Base-by-base conservation (phyloP, 805 yeast species). In the Suhomyces pyralidae region DNA sequence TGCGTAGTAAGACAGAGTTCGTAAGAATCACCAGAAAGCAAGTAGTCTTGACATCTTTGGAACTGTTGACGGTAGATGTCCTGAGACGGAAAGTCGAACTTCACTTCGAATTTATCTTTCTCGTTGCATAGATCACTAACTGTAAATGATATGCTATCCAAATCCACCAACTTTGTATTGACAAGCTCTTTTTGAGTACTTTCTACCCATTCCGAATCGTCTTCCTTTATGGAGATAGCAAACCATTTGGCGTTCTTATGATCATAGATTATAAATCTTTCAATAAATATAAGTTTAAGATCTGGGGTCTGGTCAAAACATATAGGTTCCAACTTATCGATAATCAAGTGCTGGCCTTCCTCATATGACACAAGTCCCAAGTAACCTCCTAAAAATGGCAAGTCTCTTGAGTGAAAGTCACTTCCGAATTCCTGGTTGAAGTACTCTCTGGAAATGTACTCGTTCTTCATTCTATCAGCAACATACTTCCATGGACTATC, bases 311-410 rank as follows among this genome's bases (percentile, higher is more conserved):
- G 59, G 0, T 60, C 63, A 44, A 64, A 59, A 1, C 82, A 73
- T 2, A 79, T 56, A 32, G 77, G 72, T 44, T 69, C 67, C 42
- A 79, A 58, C 3, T 67, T 65, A 5, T 68, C 60, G 6, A 65
- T 38, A 2, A 65, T 53, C 7, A 81, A 58, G 54, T 76, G 77
- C 24, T 80, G 79, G 0, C 96, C 96, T 70, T 88, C 93, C 65
- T 93, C 99, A 64, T 94, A 94, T 0, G 96, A 86, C 9, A 94
- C 67, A 42, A 86, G 75, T 4, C 99, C 99, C 51, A 92, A 74
- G 30, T 89, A 76, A 0, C 99, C 99, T n/a, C 99, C 98, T 52
- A 83, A 72, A 61, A 94, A 94, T 1, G 97, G 96, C 17, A 90
- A 70, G 0, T 71, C 69, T 7, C 73, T 58, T 2, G 55, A 25